Base-by-base conservation (phyloP, 1,139 yeast genomes). In the Scheffersomyces insectosa region DNA sequence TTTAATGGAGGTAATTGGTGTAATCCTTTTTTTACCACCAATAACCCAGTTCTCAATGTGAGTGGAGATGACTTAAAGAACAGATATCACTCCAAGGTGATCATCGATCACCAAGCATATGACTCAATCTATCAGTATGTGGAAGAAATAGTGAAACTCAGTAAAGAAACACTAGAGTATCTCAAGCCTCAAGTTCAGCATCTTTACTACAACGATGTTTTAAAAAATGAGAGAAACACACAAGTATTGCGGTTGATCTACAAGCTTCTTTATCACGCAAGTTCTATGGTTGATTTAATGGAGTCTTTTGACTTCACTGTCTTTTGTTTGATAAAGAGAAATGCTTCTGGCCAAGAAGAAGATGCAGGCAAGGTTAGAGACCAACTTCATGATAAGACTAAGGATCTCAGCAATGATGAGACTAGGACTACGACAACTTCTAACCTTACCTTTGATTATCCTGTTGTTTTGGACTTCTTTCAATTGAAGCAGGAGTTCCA, bases 1-100 rank as follows among this genome's bases (percentile, higher is more conserved):
- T 85, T 82, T 57, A 82, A 82, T 53, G 91, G 89, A 8, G 90
- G 89, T 7, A 82, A 83, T 51, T 85, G 88, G 84, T 76, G 81
- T 40, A 85, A 83, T 53, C 87, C 87, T 28, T 82, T 83, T 52
- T 80, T 80, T 50, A 65, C 72, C 5, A 67, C 75, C 9, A 57
- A 53, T 16, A 72, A 72, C 40, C 58, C 68, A 1, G 64, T 68
- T 16, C 62, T 75, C 39, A 74, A 73, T 51, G 70, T 70, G 6
- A 69, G 78, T 53, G 79, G 79, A 2, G 75, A 74, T 48, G 77
- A 72, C 33, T 60, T 73, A 42, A 74, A 74, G 44, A 72, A 69
- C 45, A 60, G 66, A 40, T 65, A 65, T 41, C 79, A 70, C 47
- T 69, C 74, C 34, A 79, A 79, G 47, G 62, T 77, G 1, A 61